A percentile compares a stretch with the other conserved stretches of the same genome.
These are phyloP conservation scores for Rubia peregrina DNA, from an alignment of 305 asterid genomes.

Conservation along the genomic window DNA sequence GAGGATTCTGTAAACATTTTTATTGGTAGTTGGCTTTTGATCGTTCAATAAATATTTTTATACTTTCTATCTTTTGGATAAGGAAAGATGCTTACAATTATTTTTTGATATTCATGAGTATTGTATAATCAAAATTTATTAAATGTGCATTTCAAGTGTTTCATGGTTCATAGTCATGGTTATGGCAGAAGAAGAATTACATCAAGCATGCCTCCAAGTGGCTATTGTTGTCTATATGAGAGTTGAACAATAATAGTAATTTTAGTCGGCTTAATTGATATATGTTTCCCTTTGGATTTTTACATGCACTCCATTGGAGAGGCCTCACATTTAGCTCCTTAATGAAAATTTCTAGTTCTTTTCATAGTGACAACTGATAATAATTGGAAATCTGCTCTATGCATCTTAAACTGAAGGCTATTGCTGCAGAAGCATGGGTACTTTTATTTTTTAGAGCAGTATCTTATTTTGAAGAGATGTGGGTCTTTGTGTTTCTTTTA, in stretches of 20 bases:
- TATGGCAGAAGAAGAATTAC: not conserved
- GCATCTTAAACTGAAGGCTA: constrained; percentile 63
- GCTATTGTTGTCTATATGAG: not conserved
- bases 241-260: not conserved
- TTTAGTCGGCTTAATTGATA: not conserved
- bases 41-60: no score
- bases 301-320: not conserved
- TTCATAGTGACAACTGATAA: constrained; percentile 9
- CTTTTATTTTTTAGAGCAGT: constrained; percentile 98
- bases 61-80: no score
- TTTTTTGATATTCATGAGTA: no score
- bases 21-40: no score
- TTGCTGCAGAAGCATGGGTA: constrained; percentile 99
- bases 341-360: not conserved
- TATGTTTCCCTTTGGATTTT: not conserved
- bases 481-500: constrained; percentile 26
- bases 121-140: no score
- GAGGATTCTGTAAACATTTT: no score
- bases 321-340: not conserved
- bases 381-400: constrained; percentile 13
- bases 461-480: constrained; percentile 98
- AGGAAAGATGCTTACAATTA: no score
- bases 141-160: no score
- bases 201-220: not conserved
- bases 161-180: no score